Conservation (phyloP, 2,329 filamentous ascomycete genomes). For the Sporothrix brunneoviolacea region DNA sequence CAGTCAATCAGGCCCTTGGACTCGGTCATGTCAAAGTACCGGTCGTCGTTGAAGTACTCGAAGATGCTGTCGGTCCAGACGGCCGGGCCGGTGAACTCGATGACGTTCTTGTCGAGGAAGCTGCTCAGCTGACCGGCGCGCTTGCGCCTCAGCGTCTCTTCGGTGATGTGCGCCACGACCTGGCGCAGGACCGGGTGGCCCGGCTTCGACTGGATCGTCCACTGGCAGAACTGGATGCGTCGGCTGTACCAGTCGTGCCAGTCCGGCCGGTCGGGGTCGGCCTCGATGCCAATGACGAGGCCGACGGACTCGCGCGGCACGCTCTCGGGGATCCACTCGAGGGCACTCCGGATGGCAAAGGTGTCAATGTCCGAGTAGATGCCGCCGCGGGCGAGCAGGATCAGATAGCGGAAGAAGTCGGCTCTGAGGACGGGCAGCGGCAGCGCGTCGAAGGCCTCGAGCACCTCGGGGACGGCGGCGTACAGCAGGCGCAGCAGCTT, state of each 20-base stretch:
- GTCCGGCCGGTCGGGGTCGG: conserved; percentile 85
- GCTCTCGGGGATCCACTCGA: conserved; percentile 77
- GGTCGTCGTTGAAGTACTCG: conserved; percentile 84
- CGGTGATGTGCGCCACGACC: conserved; percentile 77
- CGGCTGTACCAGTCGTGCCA: conserved; percentile 96
- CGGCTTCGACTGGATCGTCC: conserved; percentile 95
- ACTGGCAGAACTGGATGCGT: conserved; percentile 96
- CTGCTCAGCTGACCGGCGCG: conserved; percentile 55
- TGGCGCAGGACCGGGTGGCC: conserved; percentile 89
- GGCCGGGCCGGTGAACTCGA: conserved; percentile 91
- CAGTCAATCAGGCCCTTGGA: conserved; percentile 72
- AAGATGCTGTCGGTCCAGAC: conserved; percentile 93
- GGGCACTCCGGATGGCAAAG: conserved; percentile 69
- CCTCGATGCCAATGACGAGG: conserved; percentile 89
- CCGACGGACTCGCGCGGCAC: conserved; percentile 75
- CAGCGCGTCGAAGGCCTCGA: conserved; percentile 68
- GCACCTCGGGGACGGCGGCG: conserved; percentile 69
- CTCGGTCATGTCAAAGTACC: conserved; percentile 74
- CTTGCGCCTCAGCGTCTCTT: conserved; percentile 71
- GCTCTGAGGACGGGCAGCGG: conserved; percentile 71
- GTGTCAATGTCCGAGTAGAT: conserved; percentile 93
- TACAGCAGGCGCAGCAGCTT: conserved; percentile 83
- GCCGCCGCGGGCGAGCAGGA: conserved; percentile 54
- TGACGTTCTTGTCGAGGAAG: conserved; percentile 62
- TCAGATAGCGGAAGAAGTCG: conserved; percentile 72